Base-by-base conservation (phyloP, 192 early-diverging fungal species). In the Coemansia sp. region DNA sequence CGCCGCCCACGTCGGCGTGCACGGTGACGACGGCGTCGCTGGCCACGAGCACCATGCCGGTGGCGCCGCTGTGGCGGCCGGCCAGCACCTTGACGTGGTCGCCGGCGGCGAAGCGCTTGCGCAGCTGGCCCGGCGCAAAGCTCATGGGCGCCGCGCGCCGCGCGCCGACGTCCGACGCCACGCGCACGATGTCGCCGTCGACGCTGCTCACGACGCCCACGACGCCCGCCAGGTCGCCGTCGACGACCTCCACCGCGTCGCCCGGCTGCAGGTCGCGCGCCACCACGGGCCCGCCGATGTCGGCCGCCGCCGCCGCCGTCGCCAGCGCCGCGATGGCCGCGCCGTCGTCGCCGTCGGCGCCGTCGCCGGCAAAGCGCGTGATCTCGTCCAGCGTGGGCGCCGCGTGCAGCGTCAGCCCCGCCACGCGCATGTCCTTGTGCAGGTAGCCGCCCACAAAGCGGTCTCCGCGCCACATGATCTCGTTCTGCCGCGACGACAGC, bases 341-440 rank as follows among this genome's bases (percentile, higher is more conserved):
- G 58, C 87, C 86, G 53, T 87, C 88, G 56, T 88, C 87, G n/a
- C 90, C 73, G 10, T 86, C 86, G 20, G 89, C 93, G 23, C 87
- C 88, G 20, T 74, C 72, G 65, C 80, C 80, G 7, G 69, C 75
- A 70, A 96, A 98, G 69, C 82, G 76, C 16, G 89, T 87, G 35
- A 97, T 93, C 75, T 99, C 95, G 60, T 99, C 95, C 59, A 99
- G 83, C 21, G 92, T 91, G 31, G 95, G 93, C 65, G 89, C 91
- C 18, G 94, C 88, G 64, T 88, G 84, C 0, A 83, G 77, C 66
- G 85, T 82, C 62, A 94, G 63, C 16, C 85, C 83, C 3, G 81
- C 77, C 18, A 90, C 66, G 64, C 90, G 91, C 64, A 95, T 83
- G 47, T 89, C 86, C 79, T 93, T 93, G 72, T 93, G 88, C 61